Evolutionary conservation across 2,329 filamentous ascomycete species (phyloP).

Genomic region (Annulohypoxylon truncatum): DNA sequence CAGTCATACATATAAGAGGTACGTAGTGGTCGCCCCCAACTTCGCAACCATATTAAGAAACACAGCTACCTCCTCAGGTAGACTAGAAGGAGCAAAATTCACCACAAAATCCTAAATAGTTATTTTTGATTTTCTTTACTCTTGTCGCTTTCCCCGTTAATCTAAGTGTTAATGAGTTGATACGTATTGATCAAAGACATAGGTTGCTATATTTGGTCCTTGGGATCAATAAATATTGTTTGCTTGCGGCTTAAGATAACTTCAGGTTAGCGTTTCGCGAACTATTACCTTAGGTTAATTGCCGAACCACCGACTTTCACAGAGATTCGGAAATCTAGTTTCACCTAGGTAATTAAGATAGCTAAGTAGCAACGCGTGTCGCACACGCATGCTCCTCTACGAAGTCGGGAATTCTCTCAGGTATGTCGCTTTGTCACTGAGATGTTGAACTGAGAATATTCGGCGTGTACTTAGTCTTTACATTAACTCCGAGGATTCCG

Average conservation of each 20-base stretch:
- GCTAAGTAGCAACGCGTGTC: neutral
- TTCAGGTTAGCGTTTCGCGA: constrained; percentile 4
- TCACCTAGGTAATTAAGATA: neutral
- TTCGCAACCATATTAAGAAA: neutral
- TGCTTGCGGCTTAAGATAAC: constrained; percentile 16
- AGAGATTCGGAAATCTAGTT: neutral
- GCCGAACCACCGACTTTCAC: constrained; percentile 1
- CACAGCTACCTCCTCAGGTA: neutral
- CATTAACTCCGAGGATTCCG: neutral
- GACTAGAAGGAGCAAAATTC: neutral
- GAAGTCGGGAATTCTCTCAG: neutral
- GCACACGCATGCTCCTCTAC: neutral
- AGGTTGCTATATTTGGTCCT: neutral
- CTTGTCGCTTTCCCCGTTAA: neutral
- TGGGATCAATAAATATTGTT: neutral
- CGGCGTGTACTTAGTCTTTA: neutral
- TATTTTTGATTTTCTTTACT: neutral
- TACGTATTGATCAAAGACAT: neutral
- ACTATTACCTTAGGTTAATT: neutral
- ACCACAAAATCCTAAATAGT: neutral
- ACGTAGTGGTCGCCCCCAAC: neutral
- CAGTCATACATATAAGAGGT: neutral
- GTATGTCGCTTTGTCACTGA: neutral
- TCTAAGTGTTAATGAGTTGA: neutral
- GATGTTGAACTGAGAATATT: neutral